Conservation (phyloP, 192 early-diverging fungal genomes). For the Haplosporangium gracile region DNA sequence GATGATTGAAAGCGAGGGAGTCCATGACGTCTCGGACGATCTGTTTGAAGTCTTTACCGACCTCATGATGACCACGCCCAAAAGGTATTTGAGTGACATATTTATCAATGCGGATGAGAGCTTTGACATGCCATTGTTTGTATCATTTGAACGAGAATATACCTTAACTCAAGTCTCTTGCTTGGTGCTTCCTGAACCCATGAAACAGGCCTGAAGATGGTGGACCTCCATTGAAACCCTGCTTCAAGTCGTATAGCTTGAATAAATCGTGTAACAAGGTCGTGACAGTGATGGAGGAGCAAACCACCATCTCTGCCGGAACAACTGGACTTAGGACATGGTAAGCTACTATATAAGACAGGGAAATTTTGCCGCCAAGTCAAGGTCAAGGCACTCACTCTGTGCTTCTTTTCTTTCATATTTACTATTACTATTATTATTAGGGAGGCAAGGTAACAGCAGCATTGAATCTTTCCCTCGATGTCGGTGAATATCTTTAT, state of each 20-base stretch:
- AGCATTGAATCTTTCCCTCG: not conserved
- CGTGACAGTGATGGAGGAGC: slow-evolving; percentile 54
- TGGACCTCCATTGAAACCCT: slow-evolving; percentile 41
- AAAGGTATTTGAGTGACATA: slow-evolving; percentile 12
- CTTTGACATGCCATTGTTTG: not conserved
- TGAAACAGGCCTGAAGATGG: slow-evolving; percentile 45
- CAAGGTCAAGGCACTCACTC: not conserved
- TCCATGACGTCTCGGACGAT: slow-evolving; percentile 34
- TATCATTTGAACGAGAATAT: not conserved
- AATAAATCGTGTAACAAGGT: slow-evolving; percentile 34
- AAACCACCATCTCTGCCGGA: slow-evolving; percentile 46
- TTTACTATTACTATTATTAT: not conserved
- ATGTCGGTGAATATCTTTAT: not conserved
- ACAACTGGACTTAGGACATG: slow-evolving; percentile 51
- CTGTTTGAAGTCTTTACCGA: slow-evolving; percentile 43
- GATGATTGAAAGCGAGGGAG: slow-evolving; percentile 37
- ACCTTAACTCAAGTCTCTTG: not conserved
- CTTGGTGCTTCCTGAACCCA: too few relatives aligned
- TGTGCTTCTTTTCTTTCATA: not conserved
- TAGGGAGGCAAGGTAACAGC: slow-evolving; percentile 45
- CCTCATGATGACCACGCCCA: slow-evolving; percentile 37
- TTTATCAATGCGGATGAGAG: not conserved
- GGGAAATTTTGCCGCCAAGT: not conserved
- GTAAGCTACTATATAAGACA: not conserved
- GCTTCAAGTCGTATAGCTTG: slow-evolving; percentile 47